These are phyloP conservation scores for Geranium brycei DNA, from an alignment of 345 rosid genomes.

Conservation along the genomic window DNA sequence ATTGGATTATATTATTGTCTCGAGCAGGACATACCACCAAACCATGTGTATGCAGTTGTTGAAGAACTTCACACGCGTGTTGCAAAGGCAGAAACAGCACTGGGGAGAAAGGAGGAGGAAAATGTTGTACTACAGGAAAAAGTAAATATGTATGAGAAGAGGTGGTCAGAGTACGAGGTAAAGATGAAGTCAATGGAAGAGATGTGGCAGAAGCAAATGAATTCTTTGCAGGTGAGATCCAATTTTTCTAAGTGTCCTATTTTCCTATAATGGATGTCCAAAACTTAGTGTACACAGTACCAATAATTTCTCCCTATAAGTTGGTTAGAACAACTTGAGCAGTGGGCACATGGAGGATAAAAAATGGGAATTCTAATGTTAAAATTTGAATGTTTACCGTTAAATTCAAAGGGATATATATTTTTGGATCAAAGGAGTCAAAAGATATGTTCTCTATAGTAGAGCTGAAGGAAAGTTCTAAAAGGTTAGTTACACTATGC, in stretches of 20 bases:
- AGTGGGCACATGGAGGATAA: too few species aligned
- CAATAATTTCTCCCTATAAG: too few species aligned
- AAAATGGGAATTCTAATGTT: too few species aligned
- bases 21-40: constrained; percentile 41
- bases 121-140: constrained; percentile 61
- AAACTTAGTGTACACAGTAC: too few species aligned
- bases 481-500: too few species aligned
- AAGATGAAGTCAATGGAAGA: constrained; percentile 96
- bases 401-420: too few species aligned
- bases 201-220: constrained; percentile 86
- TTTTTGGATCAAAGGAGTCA: too few species aligned
- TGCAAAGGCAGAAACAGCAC: constrained; percentile 50
- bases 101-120: constrained; percentile 74
- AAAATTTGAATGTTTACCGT: too few species aligned
- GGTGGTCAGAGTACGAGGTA: constrained; percentile 68
- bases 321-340: too few species aligned
- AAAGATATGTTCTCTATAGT: too few species aligned
- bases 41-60: constrained; percentile 47
- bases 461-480: too few species aligned
- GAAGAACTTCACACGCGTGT: constrained; percentile 65
- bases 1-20: constrained; percentile 4
- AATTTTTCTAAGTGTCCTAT: not conserved
- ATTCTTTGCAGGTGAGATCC: constrained; percentile 64
- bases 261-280: too few species aligned
- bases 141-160: constrained; percentile 51